Evolutionary conservation across 257 asterid species (phyloP), one percentile per base, ranked within the genome.

Genomic region (Salvia splendens): DNA sequence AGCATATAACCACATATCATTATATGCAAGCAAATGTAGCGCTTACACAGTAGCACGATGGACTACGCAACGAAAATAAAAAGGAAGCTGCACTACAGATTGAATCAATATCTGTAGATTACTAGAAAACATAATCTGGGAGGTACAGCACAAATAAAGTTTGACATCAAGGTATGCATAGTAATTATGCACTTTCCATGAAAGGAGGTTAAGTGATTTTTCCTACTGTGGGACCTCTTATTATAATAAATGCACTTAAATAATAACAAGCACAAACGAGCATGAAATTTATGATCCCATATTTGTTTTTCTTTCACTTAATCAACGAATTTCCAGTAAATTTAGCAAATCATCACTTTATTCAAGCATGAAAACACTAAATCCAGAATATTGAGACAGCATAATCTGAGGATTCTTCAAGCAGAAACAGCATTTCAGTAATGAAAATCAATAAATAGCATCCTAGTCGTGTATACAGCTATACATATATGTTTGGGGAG

Each of bases 171-270:
- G 38, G 47, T 28, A 61, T n/a, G 16, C 1, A 51, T 33, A 73
- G 36, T 43, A 73, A 24, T 24, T 24, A 24, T 17, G 30, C 30
- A 1, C 30, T 24, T 24, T 24, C 30, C 30, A 0, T 24, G 30
- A 24, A 24, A 24, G 30, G 30, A 24, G 3, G 30, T 24, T 24
- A 24, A 24, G 30, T 24, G 30, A 46, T 5, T 35, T 46, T 63
- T 54, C 20, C 38, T 4, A 9, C 16, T 46, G 16, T 43, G 32
- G 7, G 32, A 33, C 8, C 47, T 52, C 64, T 45, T 35, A 38
- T 58, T 65, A 47, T 16, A 16, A 33, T 17, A 61, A 67, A 54
- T 53, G 61, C 61, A 53, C 66, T 61, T 14, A 7, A 45, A 33
- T 12, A 20, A 72, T 33, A 11, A 56, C 30, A 63, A 41, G 51